Evolutionary conservation across 495 filamentous ascomycete species (phyloP), one percentile per base, ranked within the genome.

Genomic region (Daldinia vernicosa): DNA sequence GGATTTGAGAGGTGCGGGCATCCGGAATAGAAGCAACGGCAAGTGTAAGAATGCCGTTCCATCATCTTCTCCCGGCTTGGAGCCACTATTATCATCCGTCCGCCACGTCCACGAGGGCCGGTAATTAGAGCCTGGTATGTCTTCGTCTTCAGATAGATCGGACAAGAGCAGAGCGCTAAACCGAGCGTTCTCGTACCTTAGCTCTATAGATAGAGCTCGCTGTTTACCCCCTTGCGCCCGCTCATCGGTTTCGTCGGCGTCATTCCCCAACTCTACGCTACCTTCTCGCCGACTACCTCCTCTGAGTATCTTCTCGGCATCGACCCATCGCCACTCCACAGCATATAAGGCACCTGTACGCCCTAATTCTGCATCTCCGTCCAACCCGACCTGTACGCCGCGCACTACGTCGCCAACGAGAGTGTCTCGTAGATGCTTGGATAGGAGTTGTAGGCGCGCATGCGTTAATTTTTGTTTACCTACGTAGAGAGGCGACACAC

Each of bases 371-470:
- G 71, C 66, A 15, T 77, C 78, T 4, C 66, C 67, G 26, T 79
- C 62, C 32, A 71, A 43, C 1, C 80, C 79, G 3, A 85, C 77
- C 47, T 84, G 81, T 24, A 84, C 81, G 30, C 83, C 83, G 27
- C 83, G 82, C 19, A 84, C 80, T 0, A 84, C 82, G 60, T 84
- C 83, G 0, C 83, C 83, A 0, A 84, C 83, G 0, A 85, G 75
- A 6, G 66, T 71, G 26, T 84, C 83, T 8, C 83, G 77, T 2
- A 85, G 69, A 0, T 80, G 74, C 1, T 76, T 76, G 0, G 83
- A 76, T 11, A 84, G 70, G 1, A 69, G 35, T 12, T 76, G 71
- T 6, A 85, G 74, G 0, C 79, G 72, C 1, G 39, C 27, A 0
- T 58, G 32, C 0, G 67, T 74, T 6, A 83, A 60, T 2, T 61